These are phyloP conservation scores for Venturia oleaginea DNA, from an alignment of 2,329 filamentous ascomycete genomes.

Conservation along the genomic window DNA sequence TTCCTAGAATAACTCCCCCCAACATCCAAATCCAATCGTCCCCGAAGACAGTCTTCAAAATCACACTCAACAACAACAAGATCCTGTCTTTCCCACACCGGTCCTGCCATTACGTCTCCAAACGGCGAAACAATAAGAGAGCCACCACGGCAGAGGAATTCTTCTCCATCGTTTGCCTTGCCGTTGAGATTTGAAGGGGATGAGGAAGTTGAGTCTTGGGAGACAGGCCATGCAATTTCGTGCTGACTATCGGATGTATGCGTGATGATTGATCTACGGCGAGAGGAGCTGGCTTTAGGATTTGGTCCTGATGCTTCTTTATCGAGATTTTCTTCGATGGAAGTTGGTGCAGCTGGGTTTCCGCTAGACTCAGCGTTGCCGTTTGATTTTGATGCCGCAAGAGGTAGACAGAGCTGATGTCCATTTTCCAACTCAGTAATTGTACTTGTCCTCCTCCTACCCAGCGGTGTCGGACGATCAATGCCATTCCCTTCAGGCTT, in stretches of 20 bases:
- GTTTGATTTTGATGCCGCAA: neutral
- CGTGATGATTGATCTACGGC: conserved; percentile 15
- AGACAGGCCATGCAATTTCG: conserved; percentile 16
- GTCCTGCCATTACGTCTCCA: conserved; percentile 70
- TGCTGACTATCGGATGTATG: conserved; percentile 16
- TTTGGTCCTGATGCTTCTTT: neutral
- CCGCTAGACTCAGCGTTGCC: neutral
- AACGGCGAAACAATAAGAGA: conserved; percentile 73
- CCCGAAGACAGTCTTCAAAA: conserved; percentile 78
- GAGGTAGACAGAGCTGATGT: conserved; percentile 44
- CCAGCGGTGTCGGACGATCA: conserved; percentile 15
- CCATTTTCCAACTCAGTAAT: conserved; percentile 37
- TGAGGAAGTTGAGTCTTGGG: neutral
- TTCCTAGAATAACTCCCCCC: conserved; percentile 77
- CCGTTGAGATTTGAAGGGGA: neutral
- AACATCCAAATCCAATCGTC: conserved; percentile 72
- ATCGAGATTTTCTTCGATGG: neutral
- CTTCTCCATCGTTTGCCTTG: conserved; percentile 24
- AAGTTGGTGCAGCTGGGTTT: neutral
- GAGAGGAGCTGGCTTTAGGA: conserved; percentile 15
- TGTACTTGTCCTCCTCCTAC: conserved; percentile 36
- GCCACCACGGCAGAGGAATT: conserved; percentile 63
- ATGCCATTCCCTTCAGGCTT: neutral
- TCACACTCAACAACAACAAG: conserved; percentile 68
- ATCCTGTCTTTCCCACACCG: conserved; percentile 70